These are phyloP conservation scores for Clitocybe nebularis DNA, from an alignment of 1,284 basidiomycete genomes.

Conservation along the genomic window DNA sequence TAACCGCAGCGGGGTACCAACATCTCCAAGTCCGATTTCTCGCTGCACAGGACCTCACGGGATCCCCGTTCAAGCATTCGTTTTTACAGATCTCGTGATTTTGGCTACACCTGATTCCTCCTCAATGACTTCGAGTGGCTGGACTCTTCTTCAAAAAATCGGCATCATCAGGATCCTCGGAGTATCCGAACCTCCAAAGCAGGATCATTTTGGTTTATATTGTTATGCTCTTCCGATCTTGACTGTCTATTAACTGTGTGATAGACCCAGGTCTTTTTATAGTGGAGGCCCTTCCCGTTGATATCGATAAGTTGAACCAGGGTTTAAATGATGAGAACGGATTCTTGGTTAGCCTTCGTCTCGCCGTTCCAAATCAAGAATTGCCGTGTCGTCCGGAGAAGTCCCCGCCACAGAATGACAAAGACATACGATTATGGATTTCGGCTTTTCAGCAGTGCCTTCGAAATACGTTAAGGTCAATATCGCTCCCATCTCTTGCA, in stretches of 20 bases:
- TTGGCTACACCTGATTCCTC: constrained; percentile 36
- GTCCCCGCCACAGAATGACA: neutral
- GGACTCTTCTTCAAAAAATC: constrained; percentile 44
- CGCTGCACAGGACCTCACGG: constrained; percentile 11
- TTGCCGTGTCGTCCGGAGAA: neutral
- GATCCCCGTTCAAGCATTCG: constrained; percentile 44
- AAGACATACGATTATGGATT: constrained; percentile 33
- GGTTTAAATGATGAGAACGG: constrained; percentile 38
- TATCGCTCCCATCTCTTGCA: constrained; percentile 42
- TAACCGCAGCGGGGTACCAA: constrained; percentile 11
- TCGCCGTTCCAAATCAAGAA: constrained; percentile 17
- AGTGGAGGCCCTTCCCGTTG: constrained; percentile 55
- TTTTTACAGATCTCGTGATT: constrained; percentile 70
- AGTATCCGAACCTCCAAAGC: constrained; percentile 33
- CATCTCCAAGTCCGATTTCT: constrained; percentile 11
- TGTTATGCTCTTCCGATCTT: constrained; percentile 7
- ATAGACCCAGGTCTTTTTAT: constrained; percentile 28
- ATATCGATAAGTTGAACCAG: constrained; percentile 36
- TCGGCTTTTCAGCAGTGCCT: constrained; percentile 49
- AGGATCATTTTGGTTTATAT: constrained; percentile 15
- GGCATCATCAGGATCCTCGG: constrained; percentile 57
- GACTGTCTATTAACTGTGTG: constrained; percentile 15
- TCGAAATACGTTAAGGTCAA: constrained; percentile 46
- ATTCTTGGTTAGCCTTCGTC: constrained; percentile 32
- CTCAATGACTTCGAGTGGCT: constrained; percentile 26